Percentiles rank a stretch among this genome's conserved stretches.
Evolutionary conservation across 139 green algal genomes (phyloP).

Genomic region (Ostreobium quekettii): DNA sequence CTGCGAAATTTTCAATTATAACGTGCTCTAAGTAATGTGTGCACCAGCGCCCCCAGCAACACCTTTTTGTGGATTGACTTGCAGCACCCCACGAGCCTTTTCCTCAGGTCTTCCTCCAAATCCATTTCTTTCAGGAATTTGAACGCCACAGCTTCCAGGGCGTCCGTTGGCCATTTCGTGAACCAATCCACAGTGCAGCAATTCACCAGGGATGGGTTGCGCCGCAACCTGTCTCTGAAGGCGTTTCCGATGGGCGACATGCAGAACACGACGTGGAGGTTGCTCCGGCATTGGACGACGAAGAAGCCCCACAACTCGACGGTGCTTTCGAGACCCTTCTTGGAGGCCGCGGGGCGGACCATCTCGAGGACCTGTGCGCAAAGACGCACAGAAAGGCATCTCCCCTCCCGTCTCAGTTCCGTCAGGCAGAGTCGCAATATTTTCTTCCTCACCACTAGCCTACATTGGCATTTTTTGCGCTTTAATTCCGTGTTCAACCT

Average conservation of each 20-base stretch:
- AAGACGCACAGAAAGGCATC: too few species aligned
- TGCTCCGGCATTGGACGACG: slow-evolving; percentile 37
- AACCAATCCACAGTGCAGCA: slow-evolving; percentile 78
- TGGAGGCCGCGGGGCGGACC: slow-evolving; percentile 43
- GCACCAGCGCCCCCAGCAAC: too few species aligned
- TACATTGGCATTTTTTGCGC: too few species aligned
- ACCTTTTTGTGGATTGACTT: slow-evolving; percentile 37
- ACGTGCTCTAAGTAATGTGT: too few species aligned
- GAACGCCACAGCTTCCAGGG: slow-evolving; percentile 56
- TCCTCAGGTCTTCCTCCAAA: slow-evolving; percentile 34
- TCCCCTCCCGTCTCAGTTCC: too few species aligned
- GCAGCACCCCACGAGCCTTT: slow-evolving; percentile 43
- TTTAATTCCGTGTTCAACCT: too few species aligned
- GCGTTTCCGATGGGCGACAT: slow-evolving; percentile 58
- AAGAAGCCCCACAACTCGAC: slow-evolving; percentile 68
- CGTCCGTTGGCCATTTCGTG: slow-evolving; percentile 48
- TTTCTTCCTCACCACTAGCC: too few species aligned
- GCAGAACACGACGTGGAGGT: slow-evolving; percentile 64
- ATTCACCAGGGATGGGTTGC: slow-evolving; percentile 70
- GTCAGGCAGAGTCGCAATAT: too few species aligned
- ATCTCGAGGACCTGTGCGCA: slow-evolving; percentile 49
- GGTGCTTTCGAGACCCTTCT: slow-evolving; percentile 57
- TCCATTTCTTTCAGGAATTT: slow-evolving; percentile 64
- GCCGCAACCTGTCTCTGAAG: slow-evolving; percentile 60
- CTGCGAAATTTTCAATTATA: too few species aligned